Conservation (phyloP, 139 green algal genomes). For the Chlamydomonas schloesseri region DNA sequence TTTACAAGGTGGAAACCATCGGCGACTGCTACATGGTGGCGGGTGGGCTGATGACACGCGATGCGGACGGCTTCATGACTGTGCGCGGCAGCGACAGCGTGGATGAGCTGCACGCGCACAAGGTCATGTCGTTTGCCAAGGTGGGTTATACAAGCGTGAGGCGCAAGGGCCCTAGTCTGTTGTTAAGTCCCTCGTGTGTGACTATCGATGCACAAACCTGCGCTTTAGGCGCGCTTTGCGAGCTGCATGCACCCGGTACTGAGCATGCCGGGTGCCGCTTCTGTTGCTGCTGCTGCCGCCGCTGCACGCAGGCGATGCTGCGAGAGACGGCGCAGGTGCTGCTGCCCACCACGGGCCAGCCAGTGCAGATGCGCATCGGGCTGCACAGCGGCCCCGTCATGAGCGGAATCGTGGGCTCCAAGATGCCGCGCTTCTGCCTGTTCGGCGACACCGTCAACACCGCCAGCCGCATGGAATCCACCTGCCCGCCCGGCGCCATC, state of each 20-base stretch:
- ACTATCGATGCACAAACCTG: background rate
- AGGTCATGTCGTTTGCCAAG: conserved; percentile 42
- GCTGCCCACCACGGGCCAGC: conserved; percentile 36
- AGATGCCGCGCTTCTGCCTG: conserved; percentile 46
- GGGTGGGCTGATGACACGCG: conserved; percentile 21
- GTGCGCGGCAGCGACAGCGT: conserved; percentile 14
- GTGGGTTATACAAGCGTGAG: background rate
- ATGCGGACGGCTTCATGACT: conserved; percentile 38
- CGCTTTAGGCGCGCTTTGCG: too few relatives aligned
- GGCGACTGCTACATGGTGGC: conserved; percentile 45
- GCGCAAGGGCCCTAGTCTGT: too few relatives aligned
- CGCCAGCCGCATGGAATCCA: background rate
- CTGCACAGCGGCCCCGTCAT: conserved; percentile 27
- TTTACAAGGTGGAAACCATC: conserved; percentile 55
- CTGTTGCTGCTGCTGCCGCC: too few relatives aligned
- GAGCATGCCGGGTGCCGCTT: too few relatives aligned
- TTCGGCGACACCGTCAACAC: conserved; percentile 40
- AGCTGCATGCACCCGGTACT: background rate
- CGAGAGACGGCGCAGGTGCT: conserved; percentile 34
- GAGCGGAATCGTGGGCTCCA: conserved; percentile 36
- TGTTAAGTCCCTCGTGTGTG: background rate
- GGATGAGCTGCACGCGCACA: conserved; percentile 42
- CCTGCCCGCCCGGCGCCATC: background rate
- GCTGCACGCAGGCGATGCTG: conserved; percentile 29
- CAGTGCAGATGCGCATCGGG: conserved; percentile 44